Conservation (phyloP, 345 rosid genomes). For the Rhodamnia rubescens region DNA sequence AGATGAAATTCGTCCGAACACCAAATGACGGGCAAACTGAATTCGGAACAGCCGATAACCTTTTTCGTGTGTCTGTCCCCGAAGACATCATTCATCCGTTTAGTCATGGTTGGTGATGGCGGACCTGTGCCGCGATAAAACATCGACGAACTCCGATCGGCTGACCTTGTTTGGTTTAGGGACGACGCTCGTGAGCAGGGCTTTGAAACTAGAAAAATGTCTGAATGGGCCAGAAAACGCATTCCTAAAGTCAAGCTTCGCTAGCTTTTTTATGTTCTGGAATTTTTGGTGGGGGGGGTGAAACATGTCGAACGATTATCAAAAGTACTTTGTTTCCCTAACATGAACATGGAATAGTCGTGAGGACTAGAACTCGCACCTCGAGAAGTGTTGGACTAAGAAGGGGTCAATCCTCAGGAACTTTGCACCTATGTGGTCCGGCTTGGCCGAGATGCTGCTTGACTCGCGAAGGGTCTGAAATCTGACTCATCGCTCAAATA, state of each 20-base stretch:
- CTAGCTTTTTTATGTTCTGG: no score
- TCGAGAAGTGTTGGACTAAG: no score
- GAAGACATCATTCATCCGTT: not conserved
- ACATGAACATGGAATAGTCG: not conserved
- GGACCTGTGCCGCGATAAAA: not conserved
- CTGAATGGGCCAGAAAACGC: not conserved
- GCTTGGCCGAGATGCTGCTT: not conserved
- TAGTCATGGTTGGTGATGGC: not conserved
- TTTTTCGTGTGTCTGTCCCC: not conserved
- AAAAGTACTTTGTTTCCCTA: not conserved
- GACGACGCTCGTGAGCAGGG: not conserved
- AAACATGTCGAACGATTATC: not conserved
- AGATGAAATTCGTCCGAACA: not conserved
- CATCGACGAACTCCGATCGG: not conserved
- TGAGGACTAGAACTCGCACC: not conserved
- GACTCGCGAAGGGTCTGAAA: not conserved
- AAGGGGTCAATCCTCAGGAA: no score
- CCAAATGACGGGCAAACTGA: not conserved
- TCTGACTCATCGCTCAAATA: not conserved
- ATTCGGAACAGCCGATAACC: not conserved
- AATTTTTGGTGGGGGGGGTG: no score
- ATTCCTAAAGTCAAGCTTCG: no score
- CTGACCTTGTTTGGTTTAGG: not conserved
- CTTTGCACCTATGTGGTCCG: not conserved
- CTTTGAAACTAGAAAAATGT: not conserved